These are phyloP conservation scores for Zopfia rhizophila DNA, from an alignment of 2,329 filamentous ascomycete genomes.

Conservation along the genomic window DNA sequence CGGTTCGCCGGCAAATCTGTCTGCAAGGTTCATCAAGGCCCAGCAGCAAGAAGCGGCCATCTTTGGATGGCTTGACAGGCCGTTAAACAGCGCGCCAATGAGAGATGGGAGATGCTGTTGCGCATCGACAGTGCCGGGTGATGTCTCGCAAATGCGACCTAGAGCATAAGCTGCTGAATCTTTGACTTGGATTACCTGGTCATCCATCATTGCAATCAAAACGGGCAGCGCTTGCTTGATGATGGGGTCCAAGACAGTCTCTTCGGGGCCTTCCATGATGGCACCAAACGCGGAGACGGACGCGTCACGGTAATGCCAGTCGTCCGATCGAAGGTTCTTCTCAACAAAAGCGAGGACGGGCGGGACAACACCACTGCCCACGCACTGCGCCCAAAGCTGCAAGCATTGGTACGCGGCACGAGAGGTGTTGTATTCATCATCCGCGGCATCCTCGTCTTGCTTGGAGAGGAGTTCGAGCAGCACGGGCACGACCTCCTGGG, in stretches of 20 bases:
- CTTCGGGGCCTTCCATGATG: conserved; percentile 98
- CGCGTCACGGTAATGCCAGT: conserved; percentile 95
- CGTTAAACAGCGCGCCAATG: conserved; percentile 88
- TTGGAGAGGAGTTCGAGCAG: conserved; percentile 89
- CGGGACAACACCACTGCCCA: conserved; percentile 83
- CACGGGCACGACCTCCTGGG: conserved; percentile 92
- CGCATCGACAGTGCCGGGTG: conserved; percentile 90
- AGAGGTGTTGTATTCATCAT: conserved; percentile 97
- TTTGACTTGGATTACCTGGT: conserved; percentile 87
- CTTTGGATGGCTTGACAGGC: conserved; percentile 89
- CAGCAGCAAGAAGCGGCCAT: conserved; percentile 99
- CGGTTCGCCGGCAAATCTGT: conserved; percentile 89
- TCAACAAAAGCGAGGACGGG: conserved; percentile 93
- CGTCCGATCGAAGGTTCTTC: conserved; percentile 84
- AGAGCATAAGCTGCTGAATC: conserved; percentile 97
- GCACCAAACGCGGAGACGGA: conserved; percentile 97
- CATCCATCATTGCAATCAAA: conserved; percentile 91
- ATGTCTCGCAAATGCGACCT: conserved; percentile 93
- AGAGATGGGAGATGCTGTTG: conserved; percentile 82
- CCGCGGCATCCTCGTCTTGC: conserved; percentile 95
- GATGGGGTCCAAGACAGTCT: conserved; percentile 89
- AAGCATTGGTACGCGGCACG: conserved; percentile 96
- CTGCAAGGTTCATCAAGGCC: conserved; percentile 98
- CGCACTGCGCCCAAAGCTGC: conserved; percentile 93
- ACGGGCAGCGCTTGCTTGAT: conserved; percentile 95